Evolutionary conservation across 78 protist genomes (phyloP).

Genomic region (Polysphondylium violaceum): DNA sequence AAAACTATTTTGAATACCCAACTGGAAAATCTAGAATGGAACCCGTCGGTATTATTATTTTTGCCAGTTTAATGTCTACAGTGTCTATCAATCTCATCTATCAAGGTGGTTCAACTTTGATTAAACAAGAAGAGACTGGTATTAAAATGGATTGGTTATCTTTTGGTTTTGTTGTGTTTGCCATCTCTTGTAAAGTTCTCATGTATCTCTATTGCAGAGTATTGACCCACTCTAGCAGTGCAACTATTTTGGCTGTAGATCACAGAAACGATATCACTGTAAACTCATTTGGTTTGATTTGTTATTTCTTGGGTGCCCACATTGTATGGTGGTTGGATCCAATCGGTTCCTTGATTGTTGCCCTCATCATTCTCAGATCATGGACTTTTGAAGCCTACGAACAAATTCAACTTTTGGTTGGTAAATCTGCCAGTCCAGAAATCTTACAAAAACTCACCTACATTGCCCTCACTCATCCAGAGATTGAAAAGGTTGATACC

Average conservation of each 20-base stretch:
- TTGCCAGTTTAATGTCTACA: slow-evolving; percentile 88
- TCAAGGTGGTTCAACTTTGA: slow-evolving; percentile 14
- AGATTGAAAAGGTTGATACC: slow-evolving; percentile 81
- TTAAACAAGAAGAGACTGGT: slow-evolving; percentile 1
- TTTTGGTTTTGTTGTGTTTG: slow-evolving; percentile 46
- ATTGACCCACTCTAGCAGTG: slow-evolving; percentile 51
- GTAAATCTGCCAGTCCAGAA: slow-evolving; percentile 83
- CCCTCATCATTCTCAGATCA: slow-evolving; percentile 83
- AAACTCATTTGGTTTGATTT: slow-evolving; percentile 79
- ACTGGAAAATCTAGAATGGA: slow-evolving; percentile 88
- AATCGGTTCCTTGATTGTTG: slow-evolving; percentile 86
- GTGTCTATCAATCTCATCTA: slow-evolving; percentile 79
- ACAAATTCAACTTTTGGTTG: slow-evolving; percentile 79
- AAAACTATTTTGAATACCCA: slow-evolving; percentile 82
- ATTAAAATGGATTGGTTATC: slow-evolving; percentile 11
- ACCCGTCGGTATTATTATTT: slow-evolving; percentile 88
- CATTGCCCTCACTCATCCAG: slow-evolving; percentile 68
- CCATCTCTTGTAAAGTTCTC: slow-evolving; percentile 78
- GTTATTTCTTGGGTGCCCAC: slow-evolving; percentile 55
- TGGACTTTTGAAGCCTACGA: slow-evolving; percentile 86
- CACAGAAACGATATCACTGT: slow-evolving; percentile 91
- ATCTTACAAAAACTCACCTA: slow-evolving; percentile 82
- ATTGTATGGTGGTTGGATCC: slow-evolving; percentile 88
- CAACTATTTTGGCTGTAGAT: slow-evolving; percentile 83
- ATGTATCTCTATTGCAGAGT: slow-evolving; percentile 83